Evolutionary conservation across 768 basidiomycete species (phyloP).

Genomic region (Leucosporidium yakuticum): DNA sequence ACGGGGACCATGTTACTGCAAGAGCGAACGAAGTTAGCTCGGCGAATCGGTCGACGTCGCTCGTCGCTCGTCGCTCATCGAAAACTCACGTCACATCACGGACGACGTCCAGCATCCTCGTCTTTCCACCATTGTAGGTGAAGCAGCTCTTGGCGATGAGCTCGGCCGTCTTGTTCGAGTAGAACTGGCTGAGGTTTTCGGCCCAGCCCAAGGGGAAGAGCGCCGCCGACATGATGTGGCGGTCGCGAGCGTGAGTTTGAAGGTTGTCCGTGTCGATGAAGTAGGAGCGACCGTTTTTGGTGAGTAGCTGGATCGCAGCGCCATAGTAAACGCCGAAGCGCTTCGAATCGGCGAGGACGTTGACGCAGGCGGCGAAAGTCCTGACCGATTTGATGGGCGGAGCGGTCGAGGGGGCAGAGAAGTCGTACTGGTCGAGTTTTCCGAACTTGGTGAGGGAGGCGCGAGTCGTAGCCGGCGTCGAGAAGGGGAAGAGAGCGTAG

Average conservation of each 20-base stretch:
- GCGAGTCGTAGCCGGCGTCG: not conserved
- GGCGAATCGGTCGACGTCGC: too few species aligned
- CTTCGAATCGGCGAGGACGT: constrained; percentile 5
- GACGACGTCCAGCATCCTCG: not conserved
- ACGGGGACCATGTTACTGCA: not conserved
- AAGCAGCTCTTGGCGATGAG: not conserved
- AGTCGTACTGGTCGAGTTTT: constrained; percentile 5
- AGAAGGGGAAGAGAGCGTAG: not conserved
- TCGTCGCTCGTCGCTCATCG: too few species aligned
- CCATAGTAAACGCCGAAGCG: constrained; percentile 13
- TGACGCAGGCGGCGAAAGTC: not conserved
- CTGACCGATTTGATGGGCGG: not conserved
- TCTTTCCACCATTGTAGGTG: constrained; percentile 29
- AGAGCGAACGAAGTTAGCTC: too few species aligned
- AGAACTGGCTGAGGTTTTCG: not conserved
- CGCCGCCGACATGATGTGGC: not conserved
- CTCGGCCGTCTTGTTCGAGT: not conserved
- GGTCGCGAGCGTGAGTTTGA: too few species aligned
- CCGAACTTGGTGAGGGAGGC: too few species aligned
- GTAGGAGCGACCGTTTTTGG: too few species aligned
- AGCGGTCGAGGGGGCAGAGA: not conserved
- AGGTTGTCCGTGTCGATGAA: too few species aligned
- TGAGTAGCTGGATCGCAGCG: not conserved
- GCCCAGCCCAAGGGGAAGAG: constrained; percentile 14
- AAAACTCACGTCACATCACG: not conserved